Evolutionary conservation across 2,329 filamentous ascomycete genomes (phyloP).

Genomic region (Beauveria asiatica): DNA sequence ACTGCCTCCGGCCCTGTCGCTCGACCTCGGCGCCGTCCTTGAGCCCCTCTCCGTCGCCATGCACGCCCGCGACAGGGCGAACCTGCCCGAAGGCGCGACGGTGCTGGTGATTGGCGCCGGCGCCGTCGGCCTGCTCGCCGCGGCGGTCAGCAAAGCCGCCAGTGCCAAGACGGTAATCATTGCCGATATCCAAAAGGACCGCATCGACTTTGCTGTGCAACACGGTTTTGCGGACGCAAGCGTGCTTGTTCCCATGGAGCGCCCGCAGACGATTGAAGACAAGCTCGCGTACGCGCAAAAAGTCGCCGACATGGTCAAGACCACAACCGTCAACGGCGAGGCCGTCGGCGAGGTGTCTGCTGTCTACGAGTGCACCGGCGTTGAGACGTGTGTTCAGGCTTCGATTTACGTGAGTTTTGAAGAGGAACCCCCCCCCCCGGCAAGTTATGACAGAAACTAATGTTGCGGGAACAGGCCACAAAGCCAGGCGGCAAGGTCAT

Average conservation of each 20-base stretch:
- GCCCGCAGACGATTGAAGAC: slow-evolving; percentile 41
- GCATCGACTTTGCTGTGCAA: slow-evolving; percentile 47
- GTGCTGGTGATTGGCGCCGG: slow-evolving; percentile 53
- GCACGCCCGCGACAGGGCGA: slow-evolving; percentile 43
- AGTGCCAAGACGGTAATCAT: slow-evolving; percentile 39
- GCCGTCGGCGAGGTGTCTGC: slow-evolving; percentile 55
- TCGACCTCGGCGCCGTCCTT: slow-evolving; percentile 47
- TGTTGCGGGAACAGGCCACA: slow-evolving; percentile 35
- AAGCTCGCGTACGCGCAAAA: slow-evolving; percentile 44
- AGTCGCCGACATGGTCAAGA: slow-evolving; percentile 36
- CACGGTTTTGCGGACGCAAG: slow-evolving; percentile 48
- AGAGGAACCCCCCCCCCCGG: rapidly evolving
- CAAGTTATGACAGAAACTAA: not conserved
- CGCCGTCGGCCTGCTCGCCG: slow-evolving; percentile 51
- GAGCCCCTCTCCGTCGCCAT: slow-evolving; percentile 54
- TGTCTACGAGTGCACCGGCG: slow-evolving; percentile 72
- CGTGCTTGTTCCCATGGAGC: slow-evolving; percentile 40
- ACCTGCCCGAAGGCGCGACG: slow-evolving; percentile 29
- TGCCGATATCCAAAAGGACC: slow-evolving; percentile 47
- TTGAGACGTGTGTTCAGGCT: slow-evolving; percentile 66
- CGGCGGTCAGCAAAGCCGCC: slow-evolving; percentile 45
- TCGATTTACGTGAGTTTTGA: slow-evolving; percentile 53
- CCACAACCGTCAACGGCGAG: slow-evolving; percentile 27
- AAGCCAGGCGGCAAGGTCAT: slow-evolving; percentile 61
- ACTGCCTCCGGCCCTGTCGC: slow-evolving; percentile 38